phyloP scores from a whole-genome alignment of 1,284 basidiomycete genomes.

The Ceratobasidium sp. region DNA sequence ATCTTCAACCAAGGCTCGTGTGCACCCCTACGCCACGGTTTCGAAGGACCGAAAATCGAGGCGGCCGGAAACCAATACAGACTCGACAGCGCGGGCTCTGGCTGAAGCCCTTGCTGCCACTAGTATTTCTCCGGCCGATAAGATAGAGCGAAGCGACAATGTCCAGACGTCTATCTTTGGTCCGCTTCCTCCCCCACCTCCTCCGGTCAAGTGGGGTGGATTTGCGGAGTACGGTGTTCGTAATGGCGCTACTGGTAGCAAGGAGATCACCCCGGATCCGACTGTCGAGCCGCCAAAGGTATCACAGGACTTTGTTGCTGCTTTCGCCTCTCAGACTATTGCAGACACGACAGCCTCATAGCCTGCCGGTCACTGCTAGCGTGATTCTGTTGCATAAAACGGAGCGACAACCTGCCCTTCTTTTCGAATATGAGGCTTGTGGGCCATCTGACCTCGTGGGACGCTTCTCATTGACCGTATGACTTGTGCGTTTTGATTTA shows the following conservation, averaged over 20 bases:
- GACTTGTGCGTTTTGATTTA: conserved; percentile 30
- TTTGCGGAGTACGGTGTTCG: conserved; percentile 34
- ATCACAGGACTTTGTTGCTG: conserved; percentile 30
- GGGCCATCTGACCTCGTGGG: conserved; percentile 15
- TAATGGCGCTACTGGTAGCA: conserved; percentile 10
- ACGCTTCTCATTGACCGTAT: conserved; percentile 28
- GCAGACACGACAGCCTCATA: conserved; percentile 8
- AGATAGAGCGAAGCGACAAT: conserved; percentile 24
- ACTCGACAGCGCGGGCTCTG: conserved; percentile 13
- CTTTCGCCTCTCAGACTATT: conserved; percentile 31
- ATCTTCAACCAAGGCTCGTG: conserved; percentile 26
- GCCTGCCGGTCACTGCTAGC: neutral
- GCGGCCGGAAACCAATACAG: neutral
- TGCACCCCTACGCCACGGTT: conserved; percentile 22
- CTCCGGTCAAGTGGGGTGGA: conserved; percentile 33
- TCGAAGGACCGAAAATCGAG: conserved; percentile 30
- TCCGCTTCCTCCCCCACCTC: conserved; percentile 31
- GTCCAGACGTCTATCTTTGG: conserved; percentile 36
- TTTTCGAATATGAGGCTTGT: neutral
- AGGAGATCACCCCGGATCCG: conserved; percentile 36
- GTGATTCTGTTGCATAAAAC: conserved; percentile 16
- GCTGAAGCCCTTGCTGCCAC: conserved; percentile 34
- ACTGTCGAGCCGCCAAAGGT: conserved; percentile 21
- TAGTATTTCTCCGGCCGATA: conserved; percentile 27
- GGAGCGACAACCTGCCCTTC: neutral